Evolutionary conservation across 2,329 filamentous ascomycete species (phyloP), one percentile per base, ranked within the genome.

Genomic region (Monosporascus sp.): DNA sequence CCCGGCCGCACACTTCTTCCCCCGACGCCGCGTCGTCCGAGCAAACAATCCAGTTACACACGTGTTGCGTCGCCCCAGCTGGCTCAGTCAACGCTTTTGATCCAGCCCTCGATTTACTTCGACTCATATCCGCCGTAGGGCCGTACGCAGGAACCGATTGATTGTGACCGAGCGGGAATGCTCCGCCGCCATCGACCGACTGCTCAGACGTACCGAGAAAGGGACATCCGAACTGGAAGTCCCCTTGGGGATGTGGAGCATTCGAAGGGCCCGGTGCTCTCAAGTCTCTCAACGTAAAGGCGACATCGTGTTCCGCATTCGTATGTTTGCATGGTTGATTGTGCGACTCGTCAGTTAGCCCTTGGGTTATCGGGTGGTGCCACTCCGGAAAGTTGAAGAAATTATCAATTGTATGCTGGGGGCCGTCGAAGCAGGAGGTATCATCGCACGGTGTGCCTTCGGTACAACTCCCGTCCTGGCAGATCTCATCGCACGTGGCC

Each of bases 251-350:
- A 11, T 57, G 54, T 5, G 52, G 55, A 15, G 48, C 8, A 43
- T 53, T 50, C 11, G 55, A 39, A 41, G 55, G 50, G 25, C 50
- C 60, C 5, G 65, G 65, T 3, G 57, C 61, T 36, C 60, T 58
- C 27, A 69, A 50, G 47, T 66, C 57, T 27, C 61, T 58, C 24
- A 69, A 50, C 2, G 65, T 65, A 20, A 58, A 55, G 9, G 66
- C 66, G 43, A 63, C 65, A 43, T 63, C 60, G 37, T 69, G 67
- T 38, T 69, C 67, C 7, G 65, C 61, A 39, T 64, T 57, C 8
- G 64, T 66, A 51, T 66, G 64, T 48, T 64, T 65, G 46, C 62
- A 65, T 14, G 57, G 57, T 31, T 57, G 63, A 22, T 46, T 49
- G 24, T 63, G 60, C 5, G 50, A 44, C 20, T 56, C 52, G 41